Percentiles rank a stretch among this genome's conserved stretches.
Conservation (phyloP, 1,139 yeast species). For the Diutina pseudorugosa region DNA sequence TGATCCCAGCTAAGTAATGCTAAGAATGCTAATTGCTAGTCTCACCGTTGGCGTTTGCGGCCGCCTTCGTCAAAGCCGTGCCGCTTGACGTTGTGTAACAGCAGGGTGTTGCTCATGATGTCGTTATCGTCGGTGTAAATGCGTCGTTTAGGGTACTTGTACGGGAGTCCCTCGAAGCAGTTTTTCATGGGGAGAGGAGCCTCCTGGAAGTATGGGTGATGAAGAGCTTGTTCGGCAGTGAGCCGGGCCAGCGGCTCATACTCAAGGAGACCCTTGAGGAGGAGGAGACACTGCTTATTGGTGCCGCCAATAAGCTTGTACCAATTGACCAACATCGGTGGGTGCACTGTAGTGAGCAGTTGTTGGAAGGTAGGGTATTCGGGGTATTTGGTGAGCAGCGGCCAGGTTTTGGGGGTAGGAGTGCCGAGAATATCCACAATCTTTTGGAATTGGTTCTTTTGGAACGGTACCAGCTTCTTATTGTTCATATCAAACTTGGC, state of each 20-base stretch:
- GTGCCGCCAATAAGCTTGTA: constrained; percentile 69
- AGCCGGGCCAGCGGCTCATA: constrained; percentile 79
- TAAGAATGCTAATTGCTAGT: neutral
- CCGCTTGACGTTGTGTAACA: constrained; percentile 7
- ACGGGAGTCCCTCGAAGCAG: constrained; percentile 52
- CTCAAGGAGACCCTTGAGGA: constrained; percentile 52
- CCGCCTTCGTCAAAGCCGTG: neutral
- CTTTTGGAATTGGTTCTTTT: constrained; percentile 80
- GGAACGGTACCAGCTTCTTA: constrained; percentile 87
- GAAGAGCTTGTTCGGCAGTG: constrained; percentile 42
- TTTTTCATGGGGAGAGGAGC: constrained; percentile 57
- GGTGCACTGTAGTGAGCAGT: constrained; percentile 28
- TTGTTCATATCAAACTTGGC: constrained; percentile 76
- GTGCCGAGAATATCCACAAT: constrained; percentile 86
- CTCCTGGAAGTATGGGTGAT: constrained; percentile 65
- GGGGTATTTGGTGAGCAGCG: constrained; percentile 66
- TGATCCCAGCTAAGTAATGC: neutral
- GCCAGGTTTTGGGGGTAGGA: constrained; percentile 71
- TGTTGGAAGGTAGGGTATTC: constrained; percentile 56
- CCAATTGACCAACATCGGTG: constrained; percentile 71
- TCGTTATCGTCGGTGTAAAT: constrained; percentile 72
- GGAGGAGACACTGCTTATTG: constrained; percentile 53
- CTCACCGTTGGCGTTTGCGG: neutral
- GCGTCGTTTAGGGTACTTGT: constrained; percentile 60
- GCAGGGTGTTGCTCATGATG: constrained; percentile 19